Conservation (phyloP, 176 grass and related monocot species). For the Triticum dicoccoides region DNA sequence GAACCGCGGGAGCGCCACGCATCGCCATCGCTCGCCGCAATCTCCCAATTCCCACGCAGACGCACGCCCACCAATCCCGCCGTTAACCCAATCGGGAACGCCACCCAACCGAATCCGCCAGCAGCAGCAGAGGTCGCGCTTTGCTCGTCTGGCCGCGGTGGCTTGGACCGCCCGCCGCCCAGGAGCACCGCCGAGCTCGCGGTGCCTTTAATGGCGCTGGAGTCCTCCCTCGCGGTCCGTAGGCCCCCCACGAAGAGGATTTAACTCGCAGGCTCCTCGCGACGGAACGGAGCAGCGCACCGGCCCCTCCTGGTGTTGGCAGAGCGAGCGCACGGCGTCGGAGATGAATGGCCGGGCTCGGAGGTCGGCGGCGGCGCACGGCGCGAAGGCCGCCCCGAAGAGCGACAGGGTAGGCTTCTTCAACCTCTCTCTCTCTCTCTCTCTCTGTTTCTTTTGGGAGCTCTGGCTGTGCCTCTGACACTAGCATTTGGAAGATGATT, state of each 20-base stretch:
- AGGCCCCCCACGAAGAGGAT: background rate
- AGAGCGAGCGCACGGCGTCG: background rate
- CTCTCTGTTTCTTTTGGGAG: background rate
- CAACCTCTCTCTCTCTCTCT: background rate
- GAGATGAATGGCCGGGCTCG: conserved; percentile 43
- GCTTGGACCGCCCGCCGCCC: conserved; percentile 22
- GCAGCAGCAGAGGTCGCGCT: background rate
- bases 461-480: background rate
- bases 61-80: background rate
- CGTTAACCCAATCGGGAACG: conserved; percentile 4
- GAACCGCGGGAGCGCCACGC: background rate
- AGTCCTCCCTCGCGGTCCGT: background rate
- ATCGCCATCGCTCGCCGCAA: conserved; percentile 36
- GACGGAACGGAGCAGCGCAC: background rate
- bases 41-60: conserved; percentile 15
- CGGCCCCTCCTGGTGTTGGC: background rate
- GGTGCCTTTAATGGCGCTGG: conserved; percentile 21
- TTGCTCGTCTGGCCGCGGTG: conserved; percentile 12
- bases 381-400: conserved; percentile 33
- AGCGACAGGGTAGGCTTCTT: conserved; percentile 58
- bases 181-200: conserved; percentile 5
- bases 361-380: conserved; percentile 8
- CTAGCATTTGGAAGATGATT: background rate
- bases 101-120: background rate
- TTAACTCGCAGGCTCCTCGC: background rate